These are phyloP conservation scores for Talaromyces funiculosus DNA, from an alignment of 2,329 filamentous ascomycete genomes.

Conservation along the genomic window DNA sequence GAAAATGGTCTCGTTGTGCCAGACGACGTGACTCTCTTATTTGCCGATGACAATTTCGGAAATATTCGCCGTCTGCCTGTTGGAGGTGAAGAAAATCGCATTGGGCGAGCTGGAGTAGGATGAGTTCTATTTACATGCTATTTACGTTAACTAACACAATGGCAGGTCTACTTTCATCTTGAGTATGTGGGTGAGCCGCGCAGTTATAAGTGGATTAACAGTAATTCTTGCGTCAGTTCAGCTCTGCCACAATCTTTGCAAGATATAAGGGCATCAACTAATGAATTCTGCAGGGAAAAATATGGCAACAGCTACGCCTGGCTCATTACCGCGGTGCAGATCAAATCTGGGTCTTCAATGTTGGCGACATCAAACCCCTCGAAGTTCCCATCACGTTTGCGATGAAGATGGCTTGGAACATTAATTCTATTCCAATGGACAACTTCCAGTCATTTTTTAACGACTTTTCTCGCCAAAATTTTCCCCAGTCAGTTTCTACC, in stretches of 20 bases:
- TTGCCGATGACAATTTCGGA: slow-evolving; percentile 66
- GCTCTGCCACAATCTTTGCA: too few species aligned
- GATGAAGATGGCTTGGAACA: slow-evolving; percentile 2
- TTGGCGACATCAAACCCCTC: slow-evolving; percentile 60
- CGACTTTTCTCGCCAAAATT: not conserved
- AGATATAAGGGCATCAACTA: too few species aligned
- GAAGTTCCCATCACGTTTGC: slow-evolving; percentile 20
- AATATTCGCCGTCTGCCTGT: slow-evolving; percentile 59
- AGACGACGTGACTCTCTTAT: slow-evolving; percentile 62
- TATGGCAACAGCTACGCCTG: slow-evolving; percentile 60
- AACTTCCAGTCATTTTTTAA: not conserved
- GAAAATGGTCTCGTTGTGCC: slow-evolving; percentile 58
- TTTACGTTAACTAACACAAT: not conserved
- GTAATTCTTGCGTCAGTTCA: slow-evolving; percentile 42
- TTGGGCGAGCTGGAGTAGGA: slow-evolving; percentile 54
- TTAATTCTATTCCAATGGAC: not conserved
- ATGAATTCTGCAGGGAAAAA: slow-evolving; percentile 48
- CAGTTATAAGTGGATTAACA: slow-evolving; percentile 62
- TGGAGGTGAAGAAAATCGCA: slow-evolving; percentile 53
- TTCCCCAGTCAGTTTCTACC: not conserved
- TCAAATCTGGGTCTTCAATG: slow-evolving; percentile 62
- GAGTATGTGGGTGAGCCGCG: slow-evolving; percentile 59
- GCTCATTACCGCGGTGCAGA: slow-evolving; percentile 55
- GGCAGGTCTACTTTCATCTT: slow-evolving; percentile 51
- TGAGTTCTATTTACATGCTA: too few species aligned